Base-by-base conservation (phyloP, 2,329 filamentous ascomycete species). In the Cordyceps militaris region DNA sequence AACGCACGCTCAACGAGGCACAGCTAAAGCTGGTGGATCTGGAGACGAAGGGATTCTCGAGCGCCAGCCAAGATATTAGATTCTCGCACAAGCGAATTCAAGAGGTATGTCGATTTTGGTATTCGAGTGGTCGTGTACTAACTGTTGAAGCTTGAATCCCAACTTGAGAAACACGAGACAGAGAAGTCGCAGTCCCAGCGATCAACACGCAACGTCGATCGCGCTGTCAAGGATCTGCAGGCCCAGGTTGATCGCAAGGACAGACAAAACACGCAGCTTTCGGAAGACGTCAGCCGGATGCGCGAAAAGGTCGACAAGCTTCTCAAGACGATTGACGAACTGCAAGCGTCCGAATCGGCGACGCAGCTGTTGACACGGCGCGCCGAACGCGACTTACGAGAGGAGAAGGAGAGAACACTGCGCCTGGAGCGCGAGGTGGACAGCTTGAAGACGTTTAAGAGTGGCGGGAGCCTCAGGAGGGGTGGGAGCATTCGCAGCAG, bases 31-130 rank as follows among this genome's bases (percentile, higher is more conserved):
- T 96, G 57, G 87, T 99, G 54, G 94, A 97, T 69, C 80, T 97
- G 9, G 93, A 99, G 76, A 97, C 94, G 44, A 97, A 97, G 78
- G 91, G 92, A 55, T 97, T 96, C 74, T 94, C 92, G 21, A 95
- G 87, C 63, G 89, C 89, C 24, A 96, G 92, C 71, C 91, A 96
- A 66, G 93, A 97, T 73, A 90, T 97, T 64, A 88, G 94, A 67
- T 97, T 97, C 76, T 74, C 97, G 66, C 89, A 97, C 73, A 93
- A 91, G 68, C 85, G 93, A 52, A 91, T 99, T 63, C 91, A 97
- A 76, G 93, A 97, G 82, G 92, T 71, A 61, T 24, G 51, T 61
- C n/a, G 3, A 48, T 14, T 3, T 23, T 34, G 9, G 4, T 46
- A 4, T 1, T n/a, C 13, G 2, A 16, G 8, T 34, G 24, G 8